Evolutionary conservation across 2,329 filamentous ascomycete genomes (phyloP).

Genomic region (Lecanicillium sp.): DNA sequence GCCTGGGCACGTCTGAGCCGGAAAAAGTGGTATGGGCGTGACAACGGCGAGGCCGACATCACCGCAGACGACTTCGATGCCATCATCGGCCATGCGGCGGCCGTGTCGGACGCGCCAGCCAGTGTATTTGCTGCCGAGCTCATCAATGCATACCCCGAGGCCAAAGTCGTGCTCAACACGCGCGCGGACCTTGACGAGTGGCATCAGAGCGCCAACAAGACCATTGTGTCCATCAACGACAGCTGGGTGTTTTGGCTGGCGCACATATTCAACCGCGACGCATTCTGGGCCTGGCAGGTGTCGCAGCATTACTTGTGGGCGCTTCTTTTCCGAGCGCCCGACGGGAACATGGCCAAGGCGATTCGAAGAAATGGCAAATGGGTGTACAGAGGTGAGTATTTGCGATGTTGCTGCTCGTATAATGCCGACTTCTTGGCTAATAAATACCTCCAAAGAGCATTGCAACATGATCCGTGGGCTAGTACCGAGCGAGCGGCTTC

Average conservation of each 20-base stretch:
- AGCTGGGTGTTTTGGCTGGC: conserved; percentile 15
- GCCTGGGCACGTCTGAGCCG: conserved; percentile 17
- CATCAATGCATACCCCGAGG: conserved; percentile 38
- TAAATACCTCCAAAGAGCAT: conserved; percentile 20
- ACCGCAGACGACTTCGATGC: conserved; percentile 18
- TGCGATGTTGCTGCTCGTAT: background rate
- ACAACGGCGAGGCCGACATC: conserved; percentile 10
- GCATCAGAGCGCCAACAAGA: conserved; percentile 23
- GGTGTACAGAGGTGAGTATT: conserved; percentile 19
- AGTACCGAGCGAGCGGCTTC: conserved; percentile 10
- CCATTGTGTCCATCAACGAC: conserved; percentile 15
- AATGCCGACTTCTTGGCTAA: background rate
- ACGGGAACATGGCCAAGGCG: conserved; percentile 19
- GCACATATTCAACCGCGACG: conserved; percentile 19
- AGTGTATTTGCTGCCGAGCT: conserved; percentile 33
- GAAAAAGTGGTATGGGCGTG: conserved; percentile 17
- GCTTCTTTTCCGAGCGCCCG: conserved; percentile 19
- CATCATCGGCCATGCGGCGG: conserved; percentile 20
- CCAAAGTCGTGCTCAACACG: too few species aligned
- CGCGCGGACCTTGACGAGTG: conserved; percentile 32
- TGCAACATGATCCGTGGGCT: conserved; percentile 24
- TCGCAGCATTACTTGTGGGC: conserved; percentile 21
- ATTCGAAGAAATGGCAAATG: conserved; percentile 19
- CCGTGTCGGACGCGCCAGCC: conserved; percentile 33
- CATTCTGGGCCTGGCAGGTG: conserved; percentile 25